Base-by-base conservation (phyloP, 1,284 basidiomycete genomes). In the Leccinum holopus region DNA sequence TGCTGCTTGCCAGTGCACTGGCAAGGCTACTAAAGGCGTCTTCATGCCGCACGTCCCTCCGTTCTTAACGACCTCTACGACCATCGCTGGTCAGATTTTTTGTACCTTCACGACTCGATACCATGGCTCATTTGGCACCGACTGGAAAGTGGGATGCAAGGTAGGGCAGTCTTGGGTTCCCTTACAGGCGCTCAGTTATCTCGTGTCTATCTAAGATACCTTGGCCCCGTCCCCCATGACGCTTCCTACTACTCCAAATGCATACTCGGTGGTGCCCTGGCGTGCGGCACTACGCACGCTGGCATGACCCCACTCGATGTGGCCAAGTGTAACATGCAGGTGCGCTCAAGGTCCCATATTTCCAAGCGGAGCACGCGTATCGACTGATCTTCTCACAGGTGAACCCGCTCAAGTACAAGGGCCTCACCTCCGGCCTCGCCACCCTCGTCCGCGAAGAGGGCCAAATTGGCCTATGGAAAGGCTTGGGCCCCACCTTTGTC, bases 281-380 rank as follows among this genome's bases (percentile, higher is more conserved):
- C 95, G 66, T 98, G 95, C 75, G 94, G 95, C 81, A 62, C 95
- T 77, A 98, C 95, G 70, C 96, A 98, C 79, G 95, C 95, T 65
- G 93, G 90, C 71, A 88, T 96, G 72, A 96, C 94, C 41, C 94
- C 94, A 63, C 87, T 97, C 72, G 94, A 97, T 82, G 94, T 97
- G 71, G 91, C 93, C 72, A 98, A 98, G 85, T 97, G 95, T 79
- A 94, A 96, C 83, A 98, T 98, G 89, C 95, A 98, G 89, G 94
- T 93, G 57, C 71, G 89, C 25, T 57, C 57, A 37, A 6, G 11
- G 47, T 2, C 3, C 11, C 3, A 7, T 1, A 11, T 47, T 16
- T 25, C 10, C 16, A 47, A 11, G 28, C 14, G 14, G 5, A 8
- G 10, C n/a, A 18, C 18, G 1, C 5, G 5, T 4, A 51, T 51